Evolutionary conservation across 371 early-diverging fungal genomes (phyloP).

Genomic region (Lichtheimia corymbifera): DNA sequence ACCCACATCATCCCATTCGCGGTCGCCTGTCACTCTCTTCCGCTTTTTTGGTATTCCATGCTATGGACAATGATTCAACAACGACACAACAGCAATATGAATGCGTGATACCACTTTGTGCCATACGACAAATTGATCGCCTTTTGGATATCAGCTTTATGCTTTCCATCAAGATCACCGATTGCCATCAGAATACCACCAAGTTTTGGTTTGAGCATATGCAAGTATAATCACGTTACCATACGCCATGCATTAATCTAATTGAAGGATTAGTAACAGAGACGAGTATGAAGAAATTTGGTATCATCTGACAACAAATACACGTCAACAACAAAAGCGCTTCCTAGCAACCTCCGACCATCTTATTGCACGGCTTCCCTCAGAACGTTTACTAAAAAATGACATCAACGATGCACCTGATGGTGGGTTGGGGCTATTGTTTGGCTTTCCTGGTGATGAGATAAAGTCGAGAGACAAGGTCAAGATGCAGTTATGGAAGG

Average conservation of each 20-base stretch:
- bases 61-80: neutral
- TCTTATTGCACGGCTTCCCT: too few species aligned
- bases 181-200: constrained; percentile 1
- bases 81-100: neutral
- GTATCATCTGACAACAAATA: constrained; percentile 4
- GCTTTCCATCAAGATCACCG: neutral
- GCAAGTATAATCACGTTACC: neutral
- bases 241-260: neutral
- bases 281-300: neutral
- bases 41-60: neutral
- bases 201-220: constrained; percentile 1
- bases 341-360: too few species aligned
- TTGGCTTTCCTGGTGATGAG: constrained; percentile 2
- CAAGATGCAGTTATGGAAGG: neutral
- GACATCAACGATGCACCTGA: neutral
- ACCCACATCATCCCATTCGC: neutral
- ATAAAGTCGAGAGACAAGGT: neutral
- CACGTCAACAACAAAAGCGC: neutral
- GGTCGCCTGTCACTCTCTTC: neutral
- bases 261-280: neutral
- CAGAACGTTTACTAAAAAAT: too few species aligned
- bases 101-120: neutral
- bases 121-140: neutral
- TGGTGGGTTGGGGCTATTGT: neutral
- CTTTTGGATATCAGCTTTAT: constrained; percentile 1